phyloP scores from a whole-genome alignment of 345 rosid species.

The Mangifera indica region DNA sequence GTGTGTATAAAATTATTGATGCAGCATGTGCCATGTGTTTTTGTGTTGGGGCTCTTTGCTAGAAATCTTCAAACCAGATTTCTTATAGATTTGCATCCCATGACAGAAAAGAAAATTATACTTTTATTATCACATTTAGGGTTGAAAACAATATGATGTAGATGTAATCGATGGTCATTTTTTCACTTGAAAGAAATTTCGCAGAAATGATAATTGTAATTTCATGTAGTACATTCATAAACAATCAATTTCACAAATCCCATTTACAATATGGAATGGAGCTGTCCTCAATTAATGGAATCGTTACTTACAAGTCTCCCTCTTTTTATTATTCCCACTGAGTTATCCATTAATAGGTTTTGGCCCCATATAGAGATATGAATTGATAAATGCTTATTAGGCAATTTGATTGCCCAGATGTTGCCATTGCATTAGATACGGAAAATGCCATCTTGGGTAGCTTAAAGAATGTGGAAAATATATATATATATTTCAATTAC shows the following conservation, averaged over 20 bases:
- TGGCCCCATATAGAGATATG: too few species aligned
- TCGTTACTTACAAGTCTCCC: too few species aligned
- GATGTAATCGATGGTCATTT: background rate
- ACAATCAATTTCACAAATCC: too few species aligned
- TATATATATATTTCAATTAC: conserved; percentile 7
- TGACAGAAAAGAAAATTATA: background rate
- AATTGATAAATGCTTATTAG: conserved; percentile 2
- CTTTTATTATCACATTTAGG: background rate
- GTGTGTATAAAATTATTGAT: background rate
- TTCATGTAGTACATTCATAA: too few species aligned
- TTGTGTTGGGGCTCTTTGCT: background rate
- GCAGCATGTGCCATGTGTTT: background rate
- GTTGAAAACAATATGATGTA: conserved; percentile 10
- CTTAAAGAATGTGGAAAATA: conserved; percentile 4
- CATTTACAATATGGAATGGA: too few species aligned
- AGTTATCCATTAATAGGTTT: background rate
- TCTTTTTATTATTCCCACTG: too few species aligned
- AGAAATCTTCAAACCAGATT: background rate
- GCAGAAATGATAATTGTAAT: too few species aligned
- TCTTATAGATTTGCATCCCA: background rate
- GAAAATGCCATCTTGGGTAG: conserved; percentile 4
- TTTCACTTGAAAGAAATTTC: background rate
- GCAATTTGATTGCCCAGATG: conserved; percentile 16
- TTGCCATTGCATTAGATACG: conserved; percentile 16
- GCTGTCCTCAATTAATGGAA: too few species aligned